phyloP scores from a whole-genome alignment of 148 eudicot genomes.

The Vaccinium corymbosum region DNA sequence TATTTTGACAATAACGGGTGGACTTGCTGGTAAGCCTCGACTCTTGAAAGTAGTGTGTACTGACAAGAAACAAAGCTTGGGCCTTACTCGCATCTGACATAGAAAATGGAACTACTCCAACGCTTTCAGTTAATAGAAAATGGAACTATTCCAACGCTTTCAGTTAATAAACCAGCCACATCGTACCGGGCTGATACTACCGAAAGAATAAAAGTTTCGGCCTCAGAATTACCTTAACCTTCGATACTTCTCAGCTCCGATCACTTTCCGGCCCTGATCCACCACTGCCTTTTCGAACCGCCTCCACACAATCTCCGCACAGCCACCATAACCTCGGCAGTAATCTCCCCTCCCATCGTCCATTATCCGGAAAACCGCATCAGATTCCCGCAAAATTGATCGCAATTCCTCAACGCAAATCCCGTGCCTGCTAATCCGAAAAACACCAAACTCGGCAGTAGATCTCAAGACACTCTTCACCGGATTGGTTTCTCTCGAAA shows the following conservation, averaged over 20 bases:
- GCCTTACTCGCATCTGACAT: not conserved
- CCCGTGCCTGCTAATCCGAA: conserved; percentile 59
- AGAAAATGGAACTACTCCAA: not conserved
- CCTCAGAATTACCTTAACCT: conserved; percentile 45
- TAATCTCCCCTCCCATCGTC: conserved; percentile 34
- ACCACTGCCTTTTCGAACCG: conserved; percentile 41
- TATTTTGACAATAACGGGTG: too few species aligned
- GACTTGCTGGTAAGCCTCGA: too few species aligned
- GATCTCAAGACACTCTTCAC: conserved; percentile 45
- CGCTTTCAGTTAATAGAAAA: not conserved
- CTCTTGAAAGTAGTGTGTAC: not conserved
- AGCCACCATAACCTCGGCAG: conserved; percentile 30
- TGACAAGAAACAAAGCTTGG: not conserved
- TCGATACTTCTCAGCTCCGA: conserved; percentile 49
- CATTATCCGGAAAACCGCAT: conserved; percentile 40
- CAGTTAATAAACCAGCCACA: not conserved
- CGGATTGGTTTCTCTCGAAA: conserved; percentile 38
- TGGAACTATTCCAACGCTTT: not conserved
- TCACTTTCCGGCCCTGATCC: conserved; percentile 45
- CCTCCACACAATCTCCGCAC: conserved; percentile 64
- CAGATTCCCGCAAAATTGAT: conserved; percentile 38
- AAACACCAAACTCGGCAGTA: conserved; percentile 48
- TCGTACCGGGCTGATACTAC: not conserved
- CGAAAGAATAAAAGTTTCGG: not conserved
- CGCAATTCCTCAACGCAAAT: conserved; percentile 44